Evolutionary conservation across 2,329 filamentous ascomycete species (phyloP), one percentile per base, ranked within the genome.

Genomic region (Pyrenophora teres): DNA sequence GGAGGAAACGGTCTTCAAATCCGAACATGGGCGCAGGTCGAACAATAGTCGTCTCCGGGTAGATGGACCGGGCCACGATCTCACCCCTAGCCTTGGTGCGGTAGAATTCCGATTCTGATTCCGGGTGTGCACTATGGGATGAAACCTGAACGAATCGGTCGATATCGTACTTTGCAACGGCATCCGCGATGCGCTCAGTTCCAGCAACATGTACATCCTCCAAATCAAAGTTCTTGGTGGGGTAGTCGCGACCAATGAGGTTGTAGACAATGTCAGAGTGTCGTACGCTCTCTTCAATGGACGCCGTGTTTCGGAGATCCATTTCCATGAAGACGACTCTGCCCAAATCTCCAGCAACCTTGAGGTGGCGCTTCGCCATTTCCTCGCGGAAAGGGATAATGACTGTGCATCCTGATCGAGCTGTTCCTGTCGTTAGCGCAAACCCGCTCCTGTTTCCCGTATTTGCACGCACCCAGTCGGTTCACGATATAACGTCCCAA

Each of bases 261-360:
- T 99, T 99, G 82, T 96, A 96, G 60, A 99, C 94, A 57, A 97
- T 89, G 73, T 99, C 94, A 36, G 93, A 97, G 76, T 99, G 94
- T 68, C 94, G 85, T 46, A 99, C 92, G 69, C 90, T 94, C 77
- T 96, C 92, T 74, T 99, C 94, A 67, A 99, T 94, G 25, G 93
- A 97, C 64, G 89, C 83, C 36, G 92, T 97, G 77, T 99, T 99
- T 71, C 87, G 87, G 55, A 99, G 82, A 70, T 99, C 94, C 76
- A 90, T 95, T 84, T 99, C 94, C 67, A 96, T 82, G 76, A 99
- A 97, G 67, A 89, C 80, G 49, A 99, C 84, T 65, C 90, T 85
- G 57, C 94, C 94, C 55, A 99, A 81, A 77, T 99, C 94, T 77
- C 94, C 94, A n/a, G 91, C 83, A 52, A 96, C 87, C 80, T 97